Evolutionary conservation across 331 rosid genomes (phyloP), one percentile per base, ranked within the genome.

Genomic region (Cydonia oblonga): DNA sequence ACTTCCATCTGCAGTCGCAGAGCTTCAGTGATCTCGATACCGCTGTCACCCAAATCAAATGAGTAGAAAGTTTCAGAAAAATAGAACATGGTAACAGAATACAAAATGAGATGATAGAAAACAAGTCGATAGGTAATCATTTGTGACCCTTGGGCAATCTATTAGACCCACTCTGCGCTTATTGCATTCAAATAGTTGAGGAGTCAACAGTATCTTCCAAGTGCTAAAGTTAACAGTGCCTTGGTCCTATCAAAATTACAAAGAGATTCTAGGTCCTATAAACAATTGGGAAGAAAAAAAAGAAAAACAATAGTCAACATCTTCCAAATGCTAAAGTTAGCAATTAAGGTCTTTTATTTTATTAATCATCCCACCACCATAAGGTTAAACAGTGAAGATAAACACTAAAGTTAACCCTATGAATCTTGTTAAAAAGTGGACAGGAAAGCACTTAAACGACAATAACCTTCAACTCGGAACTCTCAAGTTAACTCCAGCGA

Each of bases 1-100:
- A 95, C 97, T 83, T 95, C 99, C 97, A 95, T 91, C 85, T 95
- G 97, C 87, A 95, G 22, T 19, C 97, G 86, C 81, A 95, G 87
- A 78, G 99, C 99, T 81, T 95, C 99, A 51, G 99, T 95, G 66
- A 95, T 88, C 85, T 91, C 93, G 19, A 91, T 87, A 60, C 99
- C 89, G 60, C 99, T 95, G 90, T 64, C 60, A 78, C 75, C 68
- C 30, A 81, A 80, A 18, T 56, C 49, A 20, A 71, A 44, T 26
- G 15, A 75, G 52, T 6, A 60, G 25, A 54, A 57, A 66, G 66
- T 35, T 74, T 75, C 38, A 38, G 20, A 23, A 68, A 63, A 75
- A 76, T 22, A 78, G 60, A 75, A 68, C 25, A 70, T 52, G 72
- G 63, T 72, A 76, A 56, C 46, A 57, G 15, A 44, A 58, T 54